Evolutionary conservation across 2,329 filamentous ascomycete genomes (phyloP), one percentile per base, ranked within the genome.

Genomic region (Juglanconis sp.): DNA sequence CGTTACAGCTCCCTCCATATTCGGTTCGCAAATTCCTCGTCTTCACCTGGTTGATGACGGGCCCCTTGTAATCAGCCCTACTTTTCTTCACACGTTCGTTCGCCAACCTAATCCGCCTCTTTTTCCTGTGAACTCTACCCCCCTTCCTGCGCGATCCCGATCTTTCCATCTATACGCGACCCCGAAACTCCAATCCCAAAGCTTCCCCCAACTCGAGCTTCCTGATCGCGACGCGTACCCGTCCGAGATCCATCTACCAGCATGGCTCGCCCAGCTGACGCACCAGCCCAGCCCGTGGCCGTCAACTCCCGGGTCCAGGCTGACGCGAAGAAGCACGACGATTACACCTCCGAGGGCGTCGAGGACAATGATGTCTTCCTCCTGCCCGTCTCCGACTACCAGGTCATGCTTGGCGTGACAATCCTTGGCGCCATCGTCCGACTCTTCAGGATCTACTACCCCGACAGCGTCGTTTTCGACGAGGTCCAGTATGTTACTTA

Each of bases 401-500:
- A 91, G 76, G 76, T 91, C 64, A 82, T 96, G 73, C 77, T 86
- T 24, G 77, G 83, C 54, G 76, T 98, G 66, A 96, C 92, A 55
- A 67, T 92, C 17, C 69, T 97, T 65, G 91, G 90, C 54, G 83
- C 89, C 58, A 78, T 88, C 66, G 91, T 99, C 66, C 90, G 95
- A 65, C 78, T 98, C 65, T 99, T 96, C 81, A 88, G 92, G 71
- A 97, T 99, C 78, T 97, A 96, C 74, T 92, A 97, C 74, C 95
- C 95, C 59, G 89, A 87, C 70, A 97, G 93, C 70, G 95, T 99
- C 63, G 95, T 99, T 67, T 99, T 99, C 74, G 95, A 99, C 76
- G 95, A 99, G 80, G 95, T 99, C 74, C 95, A 99, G 92, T 96
- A 86, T 87, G 52, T n/a, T 61, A 9, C n/a, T 40, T 24, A 32